These are phyloP conservation scores for Trypanosoma grayi DNA, from an alignment of 208 protist genomes.

Conservation along the genomic window DNA sequence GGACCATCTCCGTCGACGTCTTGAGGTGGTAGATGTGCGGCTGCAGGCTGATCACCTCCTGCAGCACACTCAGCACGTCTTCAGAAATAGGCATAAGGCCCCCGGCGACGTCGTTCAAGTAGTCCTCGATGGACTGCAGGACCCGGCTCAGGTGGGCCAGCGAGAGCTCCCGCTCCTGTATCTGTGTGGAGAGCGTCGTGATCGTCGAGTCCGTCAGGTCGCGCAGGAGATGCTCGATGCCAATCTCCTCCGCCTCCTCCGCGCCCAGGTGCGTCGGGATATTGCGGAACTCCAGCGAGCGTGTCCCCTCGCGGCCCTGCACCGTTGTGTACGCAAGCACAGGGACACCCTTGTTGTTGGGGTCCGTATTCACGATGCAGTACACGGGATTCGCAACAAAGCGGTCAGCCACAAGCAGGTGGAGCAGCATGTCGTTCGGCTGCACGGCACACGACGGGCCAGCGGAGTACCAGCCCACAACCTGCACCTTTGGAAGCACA, in stretches of 20 bases:
- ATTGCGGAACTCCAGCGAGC: constrained; percentile 88
- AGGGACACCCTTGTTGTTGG: constrained; percentile 85
- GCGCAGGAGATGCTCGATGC: constrained; percentile 99
- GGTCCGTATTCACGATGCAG: constrained; percentile 90
- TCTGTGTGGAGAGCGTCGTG: constrained; percentile 93
- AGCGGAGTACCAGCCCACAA: constrained; percentile 99
- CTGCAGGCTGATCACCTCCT: constrained; percentile 87
- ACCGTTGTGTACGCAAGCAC: constrained; percentile 91
- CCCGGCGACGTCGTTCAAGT: constrained; percentile 83
- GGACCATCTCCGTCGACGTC: constrained; percentile 85
- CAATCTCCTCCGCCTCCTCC: constrained; percentile 98
- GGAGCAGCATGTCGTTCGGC: constrained; percentile 96
- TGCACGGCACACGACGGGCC: constrained; percentile 95
- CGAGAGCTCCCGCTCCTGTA: constrained; percentile 93
- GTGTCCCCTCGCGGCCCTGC: constrained; percentile 69
- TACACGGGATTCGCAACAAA: constrained; percentile 93
- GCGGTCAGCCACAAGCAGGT: constrained; percentile 93
- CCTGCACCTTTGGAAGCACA: constrained; percentile 96
- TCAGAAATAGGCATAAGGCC: constrained; percentile 74
- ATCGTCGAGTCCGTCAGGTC: constrained; percentile 97
- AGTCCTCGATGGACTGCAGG: constrained; percentile 89
- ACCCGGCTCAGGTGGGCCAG: constrained; percentile 90
- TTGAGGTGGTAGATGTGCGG: constrained; percentile 81
- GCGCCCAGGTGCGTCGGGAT: constrained; percentile 94
- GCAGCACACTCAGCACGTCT: constrained; percentile 85